Percentiles rank a stretch among this genome's conserved stretches.
Conservation (phyloP, 2,329 filamentous ascomycete species). For the Ilyonectria mors-panacis region DNA sequence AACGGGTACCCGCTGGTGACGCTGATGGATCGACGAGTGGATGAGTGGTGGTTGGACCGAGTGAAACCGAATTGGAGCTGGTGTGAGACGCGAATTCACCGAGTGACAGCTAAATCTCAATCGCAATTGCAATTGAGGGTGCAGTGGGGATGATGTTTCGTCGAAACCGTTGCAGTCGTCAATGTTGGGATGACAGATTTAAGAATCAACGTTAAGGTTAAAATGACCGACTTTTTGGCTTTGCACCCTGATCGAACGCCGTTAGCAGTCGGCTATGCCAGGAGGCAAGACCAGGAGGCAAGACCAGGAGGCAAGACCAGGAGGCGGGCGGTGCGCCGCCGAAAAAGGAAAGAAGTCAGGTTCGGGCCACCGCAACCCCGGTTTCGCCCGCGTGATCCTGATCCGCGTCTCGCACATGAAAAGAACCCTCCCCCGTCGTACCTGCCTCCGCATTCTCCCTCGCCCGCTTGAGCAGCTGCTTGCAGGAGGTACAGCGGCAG, state of each 20-base stretch:
- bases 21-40: constrained; percentile 2
- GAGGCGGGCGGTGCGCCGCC: constrained; percentile 36
- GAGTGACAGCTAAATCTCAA: neutral
- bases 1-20: neutral
- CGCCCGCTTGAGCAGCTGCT: neutral
- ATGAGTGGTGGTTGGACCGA: constrained; percentile 21
- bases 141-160: neutral
- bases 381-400: constrained; percentile 44
- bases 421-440: neutral
- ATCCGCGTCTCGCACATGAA: constrained; percentile 10
- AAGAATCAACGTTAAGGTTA: constrained; percentile 1
- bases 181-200: neutral
- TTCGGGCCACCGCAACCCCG: constrained; percentile 40
- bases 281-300: constrained; percentile 23
- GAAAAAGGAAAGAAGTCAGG: constrained; percentile 37
- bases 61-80: neutral
- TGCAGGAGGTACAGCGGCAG: neutral
- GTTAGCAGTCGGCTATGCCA: constrained; percentile 2
- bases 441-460: constrained; percentile 3
- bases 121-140: too few relatives aligned
- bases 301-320: constrained; percentile 15
- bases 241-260: constrained; percentile 13
- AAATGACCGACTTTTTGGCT: constrained; percentile 20
- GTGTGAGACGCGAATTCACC: neutral
- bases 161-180: neutral